These are phyloP conservation scores for Mucor circinelloides DNA, from an alignment of 371 early-diverging fungal genomes.

Conservation along the genomic window DNA sequence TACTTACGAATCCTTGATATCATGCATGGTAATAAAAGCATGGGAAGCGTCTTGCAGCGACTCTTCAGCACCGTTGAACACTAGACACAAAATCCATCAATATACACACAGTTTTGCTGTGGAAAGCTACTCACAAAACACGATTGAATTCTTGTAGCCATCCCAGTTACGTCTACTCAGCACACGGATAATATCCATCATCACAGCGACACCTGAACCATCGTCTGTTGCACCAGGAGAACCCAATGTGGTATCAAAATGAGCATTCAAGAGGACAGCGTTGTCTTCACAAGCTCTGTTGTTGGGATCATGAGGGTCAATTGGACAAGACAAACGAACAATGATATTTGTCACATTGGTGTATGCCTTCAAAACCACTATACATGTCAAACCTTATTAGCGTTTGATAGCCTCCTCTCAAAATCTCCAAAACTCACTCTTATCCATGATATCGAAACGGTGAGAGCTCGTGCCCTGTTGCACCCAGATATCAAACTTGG, in stretches of 20 bases:
- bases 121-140: slow-evolving; percentile 57
- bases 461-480: slow-evolving; percentile 69
- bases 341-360: slow-evolving; percentile 75
- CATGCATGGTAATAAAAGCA: slow-evolving; percentile 71
- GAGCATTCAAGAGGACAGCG: slow-evolving; percentile 71
- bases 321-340: slow-evolving; percentile 72
- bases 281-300: slow-evolving; percentile 57
- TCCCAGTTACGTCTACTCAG: slow-evolving; percentile 57
- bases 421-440: slow-evolving; percentile 41
- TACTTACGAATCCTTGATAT: slow-evolving; percentile 56
- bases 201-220: slow-evolving; percentile 70
- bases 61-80: slow-evolving; percentile 86
- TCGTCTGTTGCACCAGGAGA: slow-evolving; percentile 71
- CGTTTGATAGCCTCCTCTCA: no score
- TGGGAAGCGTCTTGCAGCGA: slow-evolving; percentile 78
- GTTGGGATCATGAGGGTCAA: slow-evolving; percentile 17
- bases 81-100: slow-evolving; percentile 20
- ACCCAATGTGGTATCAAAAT: slow-evolving; percentile 71
- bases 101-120: neutral
- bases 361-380: slow-evolving; percentile 69
- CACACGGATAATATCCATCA: slow-evolving; percentile 74
- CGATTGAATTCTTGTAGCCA: slow-evolving; percentile 54
- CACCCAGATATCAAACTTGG: slow-evolving; percentile 64
- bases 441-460: slow-evolving; percentile 74
- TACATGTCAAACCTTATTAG: neutral